Conservation (phyloP, 2,329 filamentous ascomycete species). For the Xylaria sp. region DNA sequence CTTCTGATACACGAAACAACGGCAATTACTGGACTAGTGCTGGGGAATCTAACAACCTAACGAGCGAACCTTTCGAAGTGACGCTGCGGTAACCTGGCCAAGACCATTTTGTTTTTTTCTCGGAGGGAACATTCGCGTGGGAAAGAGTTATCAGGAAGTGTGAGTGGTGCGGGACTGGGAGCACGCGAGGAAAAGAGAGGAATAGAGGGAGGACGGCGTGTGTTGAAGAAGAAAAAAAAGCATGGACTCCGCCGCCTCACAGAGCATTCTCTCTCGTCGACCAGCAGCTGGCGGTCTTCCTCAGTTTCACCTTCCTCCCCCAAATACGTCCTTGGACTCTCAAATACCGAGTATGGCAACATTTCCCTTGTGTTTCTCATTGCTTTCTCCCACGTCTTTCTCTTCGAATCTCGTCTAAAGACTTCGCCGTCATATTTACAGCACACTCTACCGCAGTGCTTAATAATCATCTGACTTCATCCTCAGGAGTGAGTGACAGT, state of each 20-base stretch:
- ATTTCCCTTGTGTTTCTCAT: constrained; percentile 33
- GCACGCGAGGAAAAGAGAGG: constrained; percentile 23
- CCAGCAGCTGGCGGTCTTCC: constrained; percentile 76
- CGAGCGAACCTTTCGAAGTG: constrained; percentile 1
- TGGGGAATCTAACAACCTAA: constrained; percentile 7
- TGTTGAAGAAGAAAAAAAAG: constrained; percentile 32
- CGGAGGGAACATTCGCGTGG: constrained; percentile 18
- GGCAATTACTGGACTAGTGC: constrained; percentile 9
- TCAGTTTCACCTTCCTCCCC: constrained; percentile 49
- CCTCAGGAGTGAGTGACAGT: constrained; percentile 65
- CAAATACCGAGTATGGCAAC: constrained; percentile 52
- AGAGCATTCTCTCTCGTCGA: constrained; percentile 76
- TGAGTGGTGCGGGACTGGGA: constrained; percentile 31
- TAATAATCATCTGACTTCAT: constrained; percentile 53
- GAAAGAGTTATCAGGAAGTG: constrained; percentile 20
- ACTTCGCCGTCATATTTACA: constrained; percentile 22
- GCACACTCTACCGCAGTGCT: constrained; percentile 18
- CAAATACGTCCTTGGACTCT: constrained; percentile 50
- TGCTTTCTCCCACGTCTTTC: constrained; percentile 27
- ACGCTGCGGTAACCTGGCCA: constrained; percentile 7
- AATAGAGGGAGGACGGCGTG: constrained; percentile 31
- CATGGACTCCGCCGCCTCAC: constrained; percentile 47
- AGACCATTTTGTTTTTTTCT: constrained; percentile 9
- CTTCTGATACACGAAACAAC: constrained; percentile 17
- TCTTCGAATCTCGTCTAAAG: constrained; percentile 28